phyloP scores from a whole-genome alignment of 176 grass and related monocot species.

The Ensete ventricosum region DNA sequence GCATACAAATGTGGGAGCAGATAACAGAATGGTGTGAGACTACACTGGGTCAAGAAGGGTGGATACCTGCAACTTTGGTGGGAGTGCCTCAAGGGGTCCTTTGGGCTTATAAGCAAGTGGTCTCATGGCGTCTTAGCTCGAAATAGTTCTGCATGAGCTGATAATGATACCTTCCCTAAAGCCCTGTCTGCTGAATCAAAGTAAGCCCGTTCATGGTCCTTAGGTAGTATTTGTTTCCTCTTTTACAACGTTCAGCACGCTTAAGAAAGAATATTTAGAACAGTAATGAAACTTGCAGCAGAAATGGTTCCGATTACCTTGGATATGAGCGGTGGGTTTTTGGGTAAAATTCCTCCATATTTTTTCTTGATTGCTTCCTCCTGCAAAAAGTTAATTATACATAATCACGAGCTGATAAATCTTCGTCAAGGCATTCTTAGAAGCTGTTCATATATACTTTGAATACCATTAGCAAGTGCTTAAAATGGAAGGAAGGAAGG shows the following conservation, averaged over 20 bases:
- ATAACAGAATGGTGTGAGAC: too few species aligned
- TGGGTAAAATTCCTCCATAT: constrained; percentile 62
- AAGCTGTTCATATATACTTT: constrained; percentile 12
- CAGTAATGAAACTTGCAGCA: too few species aligned
- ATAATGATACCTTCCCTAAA: constrained; percentile 8
- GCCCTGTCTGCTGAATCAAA: constrained; percentile 12
- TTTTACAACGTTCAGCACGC: too few species aligned
- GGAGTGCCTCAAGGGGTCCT: constrained; percentile 1
- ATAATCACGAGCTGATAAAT: not conserved
- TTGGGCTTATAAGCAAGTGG: not conserved
- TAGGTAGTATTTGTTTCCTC: not conserved
- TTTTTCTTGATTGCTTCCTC: constrained; percentile 76
- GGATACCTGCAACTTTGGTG: constrained; percentile 2
- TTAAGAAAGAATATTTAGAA: too few species aligned
- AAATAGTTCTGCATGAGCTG: not conserved
- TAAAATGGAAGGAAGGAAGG: not conserved
- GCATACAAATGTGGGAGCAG: too few species aligned
- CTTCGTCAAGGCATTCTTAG: not conserved
- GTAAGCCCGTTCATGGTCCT: constrained; percentile 12
- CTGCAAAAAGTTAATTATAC: constrained; percentile 23
- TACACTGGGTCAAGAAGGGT: not conserved
- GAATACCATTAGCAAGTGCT: not conserved
- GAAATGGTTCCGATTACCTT: constrained; percentile 33
- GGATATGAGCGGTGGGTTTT: constrained; percentile 73
- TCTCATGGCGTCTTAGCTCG: too few species aligned